phyloP scores from a whole-genome alignment of 495 filamentous ascomycete species.

The Penicillium pulvis region DNA sequence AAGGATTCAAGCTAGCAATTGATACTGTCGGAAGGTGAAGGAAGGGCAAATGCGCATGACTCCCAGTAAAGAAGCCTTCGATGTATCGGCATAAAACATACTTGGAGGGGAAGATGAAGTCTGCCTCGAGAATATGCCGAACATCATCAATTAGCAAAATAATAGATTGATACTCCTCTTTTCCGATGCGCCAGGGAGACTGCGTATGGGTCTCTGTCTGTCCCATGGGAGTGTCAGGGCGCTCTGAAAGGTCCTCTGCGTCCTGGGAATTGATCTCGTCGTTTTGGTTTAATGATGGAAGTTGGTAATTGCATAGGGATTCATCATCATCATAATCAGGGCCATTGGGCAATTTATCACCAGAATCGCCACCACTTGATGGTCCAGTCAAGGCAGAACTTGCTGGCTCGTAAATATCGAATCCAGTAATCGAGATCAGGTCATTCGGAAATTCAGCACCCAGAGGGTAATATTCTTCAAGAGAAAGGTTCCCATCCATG shows the following conservation, averaged over 20 bases:
- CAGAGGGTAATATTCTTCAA: neutral
- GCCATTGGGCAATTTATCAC: neutral
- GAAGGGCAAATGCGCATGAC: constrained; percentile 10
- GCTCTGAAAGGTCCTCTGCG: neutral
- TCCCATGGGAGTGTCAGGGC: neutral
- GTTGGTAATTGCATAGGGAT: constrained; percentile 6
- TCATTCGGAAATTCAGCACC: constrained; percentile 3
- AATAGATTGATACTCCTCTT: constrained; percentile 8
- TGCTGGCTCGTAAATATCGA: neutral
- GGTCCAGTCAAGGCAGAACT: neutral
- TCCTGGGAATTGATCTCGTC: constrained; percentile 3
- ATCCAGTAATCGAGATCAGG: neutral
- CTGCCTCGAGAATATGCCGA: neutral
- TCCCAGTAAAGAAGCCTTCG: constrained; percentile 11
- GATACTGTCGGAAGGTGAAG: constrained; percentile 9
- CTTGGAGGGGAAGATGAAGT: constrained; percentile 12
- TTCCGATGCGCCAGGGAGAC: constrained; percentile 8
- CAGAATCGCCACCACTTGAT: neutral
- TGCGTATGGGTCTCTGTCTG: neutral
- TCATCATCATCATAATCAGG: constrained; percentile 5
- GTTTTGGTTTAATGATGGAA: constrained; percentile 2
- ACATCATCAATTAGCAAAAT: neutral
- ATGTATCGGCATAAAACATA: constrained; percentile 12
- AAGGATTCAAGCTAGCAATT: neutral
- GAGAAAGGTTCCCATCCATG: constrained; percentile 4